Evolutionary conservation across 2,329 filamentous ascomycete species (phyloP).

Genomic region (Xylariaceae sp.): DNA sequence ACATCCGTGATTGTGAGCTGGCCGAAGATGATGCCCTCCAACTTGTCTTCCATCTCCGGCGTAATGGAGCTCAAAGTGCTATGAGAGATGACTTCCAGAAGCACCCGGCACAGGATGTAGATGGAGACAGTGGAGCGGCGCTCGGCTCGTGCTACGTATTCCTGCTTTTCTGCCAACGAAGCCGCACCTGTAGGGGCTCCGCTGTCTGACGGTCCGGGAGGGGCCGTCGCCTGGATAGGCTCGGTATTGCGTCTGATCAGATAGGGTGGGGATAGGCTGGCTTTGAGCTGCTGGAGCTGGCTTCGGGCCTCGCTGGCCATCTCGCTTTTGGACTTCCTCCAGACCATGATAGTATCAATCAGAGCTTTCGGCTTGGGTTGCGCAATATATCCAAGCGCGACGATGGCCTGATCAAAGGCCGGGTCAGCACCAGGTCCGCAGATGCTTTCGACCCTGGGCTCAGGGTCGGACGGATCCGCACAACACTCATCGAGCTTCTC

Average conservation of each 20-base stretch:
- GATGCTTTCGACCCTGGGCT: slow-evolving; percentile 79
- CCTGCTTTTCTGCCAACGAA: slow-evolving; percentile 52
- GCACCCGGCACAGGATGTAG: slow-evolving; percentile 87
- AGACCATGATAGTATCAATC: slow-evolving; percentile 96
- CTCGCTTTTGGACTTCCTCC: slow-evolving; percentile 94
- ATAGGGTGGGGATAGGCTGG: slow-evolving; percentile 37
- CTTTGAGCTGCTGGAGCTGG: slow-evolving; percentile 50
- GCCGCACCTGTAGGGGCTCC: slow-evolving; percentile 32
- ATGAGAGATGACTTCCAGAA: slow-evolving; percentile 91
- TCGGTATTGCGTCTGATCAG: slow-evolving; percentile 71
- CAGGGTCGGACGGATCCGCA: slow-evolving; percentile 69
- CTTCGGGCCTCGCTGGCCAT: slow-evolving; percentile 64
- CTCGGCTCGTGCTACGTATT: slow-evolving; percentile 74
- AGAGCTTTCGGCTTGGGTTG: slow-evolving; percentile 89
- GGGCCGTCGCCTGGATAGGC: slow-evolving; percentile 47
- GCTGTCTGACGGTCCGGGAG: slow-evolving; percentile 25
- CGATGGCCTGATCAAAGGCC: slow-evolving; percentile 89
- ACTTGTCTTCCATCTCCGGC: slow-evolving; percentile 84
- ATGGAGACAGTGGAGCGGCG: slow-evolving; percentile 90
- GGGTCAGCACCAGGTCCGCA: slow-evolving; percentile 86
- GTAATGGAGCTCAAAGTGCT: slow-evolving; percentile 79
- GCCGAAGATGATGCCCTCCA: slow-evolving; percentile 95
- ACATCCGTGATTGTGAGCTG: slow-evolving; percentile 86
- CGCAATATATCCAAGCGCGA: slow-evolving; percentile 88
- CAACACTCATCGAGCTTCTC: slow-evolving; percentile 90